Conservation (phyloP, 495 filamentous ascomycete genomes). For the Neurospora tetraspora region DNA sequence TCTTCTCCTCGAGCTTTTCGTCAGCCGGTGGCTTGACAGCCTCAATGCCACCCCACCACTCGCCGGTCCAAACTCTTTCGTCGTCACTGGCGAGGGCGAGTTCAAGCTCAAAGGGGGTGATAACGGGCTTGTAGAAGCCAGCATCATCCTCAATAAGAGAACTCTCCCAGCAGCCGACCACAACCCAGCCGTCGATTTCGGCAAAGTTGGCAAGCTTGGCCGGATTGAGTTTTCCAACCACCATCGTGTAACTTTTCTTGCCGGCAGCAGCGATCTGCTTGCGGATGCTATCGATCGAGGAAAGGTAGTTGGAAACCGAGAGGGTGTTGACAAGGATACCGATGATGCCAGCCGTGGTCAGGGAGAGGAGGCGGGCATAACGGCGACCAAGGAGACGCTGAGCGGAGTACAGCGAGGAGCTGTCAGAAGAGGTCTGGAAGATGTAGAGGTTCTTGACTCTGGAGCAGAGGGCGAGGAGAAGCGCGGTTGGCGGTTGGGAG, state of each 20-base stretch:
- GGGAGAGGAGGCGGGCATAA: conserved; percentile 74
- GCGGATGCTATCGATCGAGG: conserved; percentile 63
- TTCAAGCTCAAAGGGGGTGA: conserved; percentile 86
- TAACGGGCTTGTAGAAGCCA: conserved; percentile 67
- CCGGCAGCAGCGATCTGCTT: conserved; percentile 60
- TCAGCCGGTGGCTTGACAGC: conserved; percentile 22
- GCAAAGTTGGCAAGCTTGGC: conserved; percentile 95
- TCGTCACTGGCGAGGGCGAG: conserved; percentile 61
- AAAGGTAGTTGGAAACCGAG: conserved; percentile 79
- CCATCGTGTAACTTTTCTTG: conserved; percentile 92
- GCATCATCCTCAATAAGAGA: conserved; percentile 75
- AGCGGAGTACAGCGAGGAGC: conserved; percentile 35
- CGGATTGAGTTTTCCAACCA: conserved; percentile 92
- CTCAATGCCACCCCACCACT: conserved; percentile 69
- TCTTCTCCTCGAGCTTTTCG: neutral
- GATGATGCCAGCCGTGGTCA: conserved; percentile 72
- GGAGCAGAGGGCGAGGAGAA: conserved; percentile 79
- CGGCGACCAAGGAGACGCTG: conserved; percentile 61
- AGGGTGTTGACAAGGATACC: conserved; percentile 94
- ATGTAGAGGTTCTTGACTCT: conserved; percentile 71
- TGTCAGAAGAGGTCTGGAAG: conserved; percentile 45
- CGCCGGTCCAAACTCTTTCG: conserved; percentile 63
- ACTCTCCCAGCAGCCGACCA: conserved; percentile 97
- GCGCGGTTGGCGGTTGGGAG: conserved; percentile 68
- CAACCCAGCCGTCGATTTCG: conserved; percentile 92